Percentiles rank a stretch among this genome's conserved stretches.
phyloP scores from a whole-genome alignment of 139 green algal species.

The Closterium sp. region DNA sequence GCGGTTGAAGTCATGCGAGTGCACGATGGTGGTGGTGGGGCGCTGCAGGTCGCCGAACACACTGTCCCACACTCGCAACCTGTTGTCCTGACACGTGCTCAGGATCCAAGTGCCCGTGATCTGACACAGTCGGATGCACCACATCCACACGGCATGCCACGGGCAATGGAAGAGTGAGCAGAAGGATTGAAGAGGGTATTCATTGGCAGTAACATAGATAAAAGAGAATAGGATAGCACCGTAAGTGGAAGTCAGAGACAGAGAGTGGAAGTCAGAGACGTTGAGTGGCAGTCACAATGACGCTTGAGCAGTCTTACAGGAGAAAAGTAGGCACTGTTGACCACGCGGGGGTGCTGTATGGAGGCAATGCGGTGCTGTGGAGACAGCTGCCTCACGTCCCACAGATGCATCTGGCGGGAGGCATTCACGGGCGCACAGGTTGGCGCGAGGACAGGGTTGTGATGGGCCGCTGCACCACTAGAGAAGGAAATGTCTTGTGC shows the following conservation, averaged over 20 bases:
- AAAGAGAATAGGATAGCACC: not conserved
- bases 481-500: too few species aligned
- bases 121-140: slow-evolving; percentile 39
- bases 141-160: not conserved
- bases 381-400: slow-evolving; percentile 31
- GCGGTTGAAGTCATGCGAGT: slow-evolving; percentile 91
- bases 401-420: slow-evolving; percentile 30
- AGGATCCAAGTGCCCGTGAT: slow-evolving; percentile 75
- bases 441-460: not conserved
- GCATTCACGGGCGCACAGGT: not conserved
- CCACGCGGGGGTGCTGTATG: slow-evolving; percentile 64
- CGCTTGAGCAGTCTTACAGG: slow-evolving; percentile 18
- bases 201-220: not conserved
- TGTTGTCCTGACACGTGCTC: slow-evolving; percentile 89
- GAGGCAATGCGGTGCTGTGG: not conserved
- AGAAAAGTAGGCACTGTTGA: slow-evolving; percentile 82
- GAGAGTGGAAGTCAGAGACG: not conserved
- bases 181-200: not conserved
- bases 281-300: too few species aligned
- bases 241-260: not conserved
- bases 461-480: too few species aligned
- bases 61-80: slow-evolving; percentile 79
- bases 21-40: slow-evolving; percentile 73
- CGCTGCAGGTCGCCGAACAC: slow-evolving; percentile 36
- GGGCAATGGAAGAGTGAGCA: not conserved